phyloP scores from a whole-genome alignment of 2,329 filamentous ascomycete genomes.

The Exophiala bonariae region DNA sequence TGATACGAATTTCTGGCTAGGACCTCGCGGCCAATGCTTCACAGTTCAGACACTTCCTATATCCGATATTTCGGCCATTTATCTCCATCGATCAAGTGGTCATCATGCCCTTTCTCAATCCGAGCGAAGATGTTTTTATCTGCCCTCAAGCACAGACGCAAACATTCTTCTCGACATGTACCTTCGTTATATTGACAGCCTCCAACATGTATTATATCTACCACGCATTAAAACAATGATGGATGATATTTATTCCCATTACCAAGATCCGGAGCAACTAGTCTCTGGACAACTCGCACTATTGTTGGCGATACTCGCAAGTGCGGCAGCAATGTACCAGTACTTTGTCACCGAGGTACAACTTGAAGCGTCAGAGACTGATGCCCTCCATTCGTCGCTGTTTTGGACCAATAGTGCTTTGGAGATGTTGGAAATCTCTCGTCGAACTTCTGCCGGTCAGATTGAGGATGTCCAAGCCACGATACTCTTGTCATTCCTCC shows the following conservation, averaged over 20 bases:
- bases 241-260: slow-evolving; percentile 31
- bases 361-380: not conserved
- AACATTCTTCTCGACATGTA: slow-evolving; percentile 35
- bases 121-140: slow-evolving; percentile 12
- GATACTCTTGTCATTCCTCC: slow-evolving; percentile 23
- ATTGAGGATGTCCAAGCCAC: slow-evolving; percentile 21
- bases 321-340: slow-evolving; percentile 29
- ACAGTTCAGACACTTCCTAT: slow-evolving; percentile 8
- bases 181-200: slow-evolving; percentile 34
- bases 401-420: slow-evolving; percentile 19
- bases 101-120: not conserved
- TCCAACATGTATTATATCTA: slow-evolving; percentile 38
- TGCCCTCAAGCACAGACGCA: slow-evolving; percentile 35
- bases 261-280: slow-evolving; percentile 24
- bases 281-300: slow-evolving; percentile 34
- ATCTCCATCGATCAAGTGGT: not conserved
- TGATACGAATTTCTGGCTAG: slow-evolving; percentile 2
- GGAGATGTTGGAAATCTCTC: slow-evolving; percentile 21
- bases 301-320: slow-evolving; percentile 36
- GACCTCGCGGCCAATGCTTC: slow-evolving; percentile 1
- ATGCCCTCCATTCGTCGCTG: slow-evolving; percentile 6
- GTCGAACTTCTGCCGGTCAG: slow-evolving; percentile 8
- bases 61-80: slow-evolving; percentile 4
- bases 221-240: slow-evolving; percentile 30
- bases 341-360: slow-evolving; percentile 5